Base-by-base conservation (phyloP, 2,329 filamentous ascomycete species). In the Beauveria bassiana region DNA sequence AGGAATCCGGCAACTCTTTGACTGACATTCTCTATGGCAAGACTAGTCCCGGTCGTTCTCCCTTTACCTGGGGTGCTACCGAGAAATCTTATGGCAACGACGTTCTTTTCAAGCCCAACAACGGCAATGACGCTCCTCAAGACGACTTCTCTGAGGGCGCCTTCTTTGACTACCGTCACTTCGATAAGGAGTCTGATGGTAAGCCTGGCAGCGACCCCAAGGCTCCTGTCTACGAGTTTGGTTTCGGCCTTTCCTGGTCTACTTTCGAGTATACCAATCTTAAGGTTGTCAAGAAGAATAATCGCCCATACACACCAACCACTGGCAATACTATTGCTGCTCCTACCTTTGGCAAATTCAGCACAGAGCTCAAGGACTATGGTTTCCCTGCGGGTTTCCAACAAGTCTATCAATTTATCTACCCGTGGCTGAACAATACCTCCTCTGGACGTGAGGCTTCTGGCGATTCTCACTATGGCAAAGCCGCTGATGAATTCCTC, bases 1-100 rank as follows among this genome's bases (percentile, higher is more conserved):
- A 96, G 71, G 89, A 96, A 72, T 89, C 87, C 24, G 91, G 92
- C 55, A 90, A 92, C 70, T 82, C 88, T 3, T 84, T 96, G 60
- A 83, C 84, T 12, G 90, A 96, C 67, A 81, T 96, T n/a, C 84
- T 96, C 12, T 96, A 93, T 72, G 91, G 92, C 49, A 84, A 82
- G 63, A 83, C 88, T 64, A 93, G 91, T 75, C 91, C 91, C 1
- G 92, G 85, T 56, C 89, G 91, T 65, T 83, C 88, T 0, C 87
- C 89, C 3, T 96, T 96, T 74, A 95, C 91, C 4, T 89, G 91
- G 81, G 91, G 89, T 14, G 78, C 80, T 43, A 83, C 83, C 2
- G 81, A 81, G 18, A 79, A 82, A 64, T 85, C 88, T 67, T 95
- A 92, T 68, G 88, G 87, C 43, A 81, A 82, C 8, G 81, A 88